Conservation (phyloP, 129 eudicot species). For the Gnaphalium uliginosum region DNA sequence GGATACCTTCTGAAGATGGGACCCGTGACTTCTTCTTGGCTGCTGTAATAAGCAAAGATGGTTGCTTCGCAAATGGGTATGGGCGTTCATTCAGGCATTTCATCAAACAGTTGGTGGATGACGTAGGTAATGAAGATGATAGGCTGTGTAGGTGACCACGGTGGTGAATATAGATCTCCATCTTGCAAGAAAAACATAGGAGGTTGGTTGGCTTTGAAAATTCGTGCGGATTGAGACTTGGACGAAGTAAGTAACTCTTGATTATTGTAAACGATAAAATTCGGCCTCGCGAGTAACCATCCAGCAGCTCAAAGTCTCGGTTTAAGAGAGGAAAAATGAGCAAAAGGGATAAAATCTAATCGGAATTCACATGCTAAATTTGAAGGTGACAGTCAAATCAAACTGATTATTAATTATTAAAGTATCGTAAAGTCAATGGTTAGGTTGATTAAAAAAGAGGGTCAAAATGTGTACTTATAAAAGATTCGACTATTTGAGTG, state of each 20-base stretch:
- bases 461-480: too few species aligned
- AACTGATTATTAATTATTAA: too few species aligned
- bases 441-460: too few species aligned
- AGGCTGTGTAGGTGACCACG: neutral
- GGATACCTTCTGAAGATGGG: slow-evolving; percentile 39
- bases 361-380: neutral
- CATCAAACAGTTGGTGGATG: slow-evolving; percentile 44
- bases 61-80: slow-evolving; percentile 4
- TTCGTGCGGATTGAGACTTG: neutral
- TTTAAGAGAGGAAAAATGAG: too few species aligned
- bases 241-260: too few species aligned
- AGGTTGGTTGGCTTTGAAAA: neutral
- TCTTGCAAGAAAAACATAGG: slow-evolving; percentile 6
- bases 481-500: too few species aligned
- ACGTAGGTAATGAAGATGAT: slow-evolving; percentile 28
- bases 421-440: too few species aligned
- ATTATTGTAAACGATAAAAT: too few species aligned
- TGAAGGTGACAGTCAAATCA: too few species aligned
- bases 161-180: slow-evolving; percentile 14
- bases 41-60: slow-evolving; percentile 26
- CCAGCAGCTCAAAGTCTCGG: too few species aligned
- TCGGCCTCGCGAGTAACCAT: too few species aligned
- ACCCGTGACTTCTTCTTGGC: slow-evolving; percentile 40
- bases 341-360: too few species aligned
- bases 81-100: slow-evolving; percentile 43